Evolutionary conservation across 129 eudicot species (phyloP).

Genomic region (carrot (Daucus carota)): DNA sequence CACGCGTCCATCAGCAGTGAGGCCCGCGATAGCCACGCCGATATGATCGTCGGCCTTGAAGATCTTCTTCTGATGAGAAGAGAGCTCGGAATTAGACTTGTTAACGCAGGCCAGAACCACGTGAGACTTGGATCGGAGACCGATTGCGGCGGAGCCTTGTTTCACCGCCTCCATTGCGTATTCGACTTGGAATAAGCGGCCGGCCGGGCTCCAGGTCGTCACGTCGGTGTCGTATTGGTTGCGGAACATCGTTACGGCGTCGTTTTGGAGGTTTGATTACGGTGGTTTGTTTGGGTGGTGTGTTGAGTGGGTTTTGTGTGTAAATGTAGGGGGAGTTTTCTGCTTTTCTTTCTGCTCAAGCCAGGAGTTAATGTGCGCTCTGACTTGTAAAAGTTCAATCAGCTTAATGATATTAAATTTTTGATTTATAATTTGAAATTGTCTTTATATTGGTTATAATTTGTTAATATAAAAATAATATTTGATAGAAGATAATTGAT

Average conservation of each 20-base stretch:
- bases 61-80: slow-evolving; percentile 96
- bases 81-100: slow-evolving; percentile 82
- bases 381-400: too few species aligned
- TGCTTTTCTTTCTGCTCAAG: neutral
- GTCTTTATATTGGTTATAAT: too few species aligned
- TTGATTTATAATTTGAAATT: too few species aligned
- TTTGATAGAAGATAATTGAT: too few species aligned
- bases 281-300: neutral
- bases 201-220: slow-evolving; percentile 93
- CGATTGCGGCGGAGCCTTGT: slow-evolving; percentile 97
- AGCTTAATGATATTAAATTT: too few species aligned
- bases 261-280: neutral
- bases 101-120: slow-evolving; percentile 89
- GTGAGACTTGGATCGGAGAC: slow-evolving; percentile 91
- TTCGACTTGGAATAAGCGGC: slow-evolving; percentile 85
- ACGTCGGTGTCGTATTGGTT: slow-evolving; percentile 57
- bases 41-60: slow-evolving; percentile 95
- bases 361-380: too few species aligned
- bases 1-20: slow-evolving; percentile 95
- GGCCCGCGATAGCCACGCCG: slow-evolving; percentile 98
- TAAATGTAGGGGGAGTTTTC: neutral
- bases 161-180: slow-evolving; percentile 99
- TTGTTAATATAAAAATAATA: too few species aligned
- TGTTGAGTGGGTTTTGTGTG: neutral
- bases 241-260: slow-evolving; percentile 46